phyloP scores from a whole-genome alignment of 83 land plant species.

The Isoetes engelmannii region DNA sequence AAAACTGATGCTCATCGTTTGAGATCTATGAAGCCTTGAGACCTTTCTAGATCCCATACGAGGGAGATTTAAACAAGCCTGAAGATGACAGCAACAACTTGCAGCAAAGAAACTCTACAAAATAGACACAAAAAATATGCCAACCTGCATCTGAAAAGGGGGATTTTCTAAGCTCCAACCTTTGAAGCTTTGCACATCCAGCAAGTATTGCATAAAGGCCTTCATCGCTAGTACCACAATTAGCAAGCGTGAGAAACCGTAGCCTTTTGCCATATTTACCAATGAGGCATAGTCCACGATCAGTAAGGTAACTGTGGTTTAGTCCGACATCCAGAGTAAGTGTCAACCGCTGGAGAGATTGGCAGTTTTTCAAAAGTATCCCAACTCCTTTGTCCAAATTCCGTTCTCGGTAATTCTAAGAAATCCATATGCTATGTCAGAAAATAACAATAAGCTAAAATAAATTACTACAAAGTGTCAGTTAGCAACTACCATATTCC shows the following conservation, averaged over 20 bases:
- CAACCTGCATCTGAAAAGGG: conserved; percentile 21
- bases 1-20: not conserved
- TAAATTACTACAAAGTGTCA: not conserved
- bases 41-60: not conserved
- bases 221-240: conserved; percentile 23
- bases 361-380: conserved; percentile 17
- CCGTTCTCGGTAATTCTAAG: conserved; percentile 14
- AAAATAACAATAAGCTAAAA: not conserved
- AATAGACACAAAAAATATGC: conserved; percentile 3
- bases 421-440: not conserved
- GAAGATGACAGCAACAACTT: not conserved
- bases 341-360: conserved; percentile 14
- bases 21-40: not conserved
- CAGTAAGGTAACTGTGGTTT: conserved; percentile 14
- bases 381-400: conserved; percentile 21
- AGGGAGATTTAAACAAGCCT: not conserved
- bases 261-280: conserved; percentile 23
- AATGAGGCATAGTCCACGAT: conserved; percentile 17
- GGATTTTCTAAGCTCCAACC: conserved; percentile 23
- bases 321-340: conserved; percentile 20
- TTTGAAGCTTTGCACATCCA: conserved; percentile 23
- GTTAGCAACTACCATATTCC: not conserved
- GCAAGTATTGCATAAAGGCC: conserved; percentile 13
- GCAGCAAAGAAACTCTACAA: not conserved
- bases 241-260: conserved; percentile 16